Conservation (phyloP, 495 filamentous ascomycete genomes). For the Xylaria sp. region DNA sequence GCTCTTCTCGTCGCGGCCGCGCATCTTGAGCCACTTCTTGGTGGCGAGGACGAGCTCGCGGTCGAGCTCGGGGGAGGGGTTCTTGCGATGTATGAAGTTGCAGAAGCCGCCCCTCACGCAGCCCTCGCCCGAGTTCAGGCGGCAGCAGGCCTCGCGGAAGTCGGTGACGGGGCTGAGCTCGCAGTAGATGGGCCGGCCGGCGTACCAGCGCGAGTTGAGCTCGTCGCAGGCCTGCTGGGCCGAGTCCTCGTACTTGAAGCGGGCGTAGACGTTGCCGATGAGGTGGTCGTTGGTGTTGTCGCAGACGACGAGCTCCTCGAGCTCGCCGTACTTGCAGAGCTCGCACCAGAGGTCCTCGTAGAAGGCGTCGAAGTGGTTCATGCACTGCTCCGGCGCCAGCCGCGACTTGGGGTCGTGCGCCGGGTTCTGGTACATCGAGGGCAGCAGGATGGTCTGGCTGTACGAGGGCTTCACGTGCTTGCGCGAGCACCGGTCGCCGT, state of each 20-base stretch:
- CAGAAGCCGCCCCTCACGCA: constrained; percentile 97
- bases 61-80: constrained; percentile 86
- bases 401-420: constrained; percentile 96
- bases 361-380: constrained; percentile 99
- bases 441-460: constrained; percentile 94
- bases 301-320: constrained; percentile 89
- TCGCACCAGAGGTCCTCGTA: constrained; percentile 99
- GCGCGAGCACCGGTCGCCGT: constrained; percentile 95
- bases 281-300: constrained; percentile 98
- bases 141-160: constrained; percentile 97
- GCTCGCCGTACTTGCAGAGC: constrained; percentile 92
- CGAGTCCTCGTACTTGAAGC: constrained; percentile 99
- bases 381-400: constrained; percentile 92
- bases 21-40: constrained; percentile 93
- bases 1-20: constrained; percentile 86
- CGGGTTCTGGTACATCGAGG: constrained; percentile 98
- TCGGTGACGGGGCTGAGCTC: constrained; percentile 96
- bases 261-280: constrained; percentile 98
- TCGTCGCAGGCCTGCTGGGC: constrained; percentile 93
- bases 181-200: constrained; percentile 96
- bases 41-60: constrained; percentile 84
- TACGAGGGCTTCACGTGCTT: constrained; percentile 99
- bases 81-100: constrained; percentile 99
- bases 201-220: constrained; percentile 96
- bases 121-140: constrained; percentile 91